Conservation (phyloP, 2,329 filamentous ascomycete genomes). For the Stachybotrys chlorohalonatus region DNA sequence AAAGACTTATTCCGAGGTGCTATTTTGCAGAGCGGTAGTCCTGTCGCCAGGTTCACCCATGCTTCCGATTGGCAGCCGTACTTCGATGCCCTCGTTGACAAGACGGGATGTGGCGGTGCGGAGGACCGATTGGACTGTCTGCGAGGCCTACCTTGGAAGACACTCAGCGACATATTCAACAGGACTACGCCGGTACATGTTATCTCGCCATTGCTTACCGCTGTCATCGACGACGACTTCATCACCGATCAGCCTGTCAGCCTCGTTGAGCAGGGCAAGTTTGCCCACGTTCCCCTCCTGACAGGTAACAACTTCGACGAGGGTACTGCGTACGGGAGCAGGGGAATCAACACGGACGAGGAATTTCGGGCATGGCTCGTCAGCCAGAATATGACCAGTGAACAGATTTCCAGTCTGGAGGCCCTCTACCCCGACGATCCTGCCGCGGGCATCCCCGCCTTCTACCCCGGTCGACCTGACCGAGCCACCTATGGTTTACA, state of each 20-base stretch:
- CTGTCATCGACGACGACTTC: slow-evolving; percentile 27
- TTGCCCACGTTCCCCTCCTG: slow-evolving; percentile 56
- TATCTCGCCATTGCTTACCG: slow-evolving; percentile 7
- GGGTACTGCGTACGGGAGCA: slow-evolving; percentile 43
- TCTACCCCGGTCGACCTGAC: slow-evolving; percentile 20
- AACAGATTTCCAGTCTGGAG: slow-evolving; percentile 24
- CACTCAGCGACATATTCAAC: slow-evolving; percentile 19
- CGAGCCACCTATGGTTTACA: slow-evolving; percentile 28
- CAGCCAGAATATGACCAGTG: slow-evolving; percentile 11
- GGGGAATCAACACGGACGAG: slow-evolving; percentile 43
- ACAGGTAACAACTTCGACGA: slow-evolving; percentile 58
- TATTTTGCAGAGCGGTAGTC: slow-evolving; percentile 39
- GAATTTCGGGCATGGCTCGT: slow-evolving; percentile 30
- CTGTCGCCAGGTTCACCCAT: slow-evolving; percentile 15
- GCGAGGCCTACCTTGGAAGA: slow-evolving; percentile 18
- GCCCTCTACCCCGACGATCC: slow-evolving; percentile 41
- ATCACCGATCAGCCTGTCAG: slow-evolving; percentile 33
- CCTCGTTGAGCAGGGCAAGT: slow-evolving; percentile 47
- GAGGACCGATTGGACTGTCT: slow-evolving; percentile 20
- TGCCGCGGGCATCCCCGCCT: slow-evolving; percentile 36
- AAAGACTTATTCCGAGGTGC: slow-evolving; percentile 44
- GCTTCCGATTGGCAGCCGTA: slow-evolving; percentile 14
- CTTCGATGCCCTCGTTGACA: slow-evolving; percentile 18
- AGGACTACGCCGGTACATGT: slow-evolving; percentile 9
- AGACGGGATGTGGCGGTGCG: slow-evolving; percentile 12